Base-by-base conservation (phyloP, 2,329 filamentous ascomycete species). In the Aspergillus sp. region DNA sequence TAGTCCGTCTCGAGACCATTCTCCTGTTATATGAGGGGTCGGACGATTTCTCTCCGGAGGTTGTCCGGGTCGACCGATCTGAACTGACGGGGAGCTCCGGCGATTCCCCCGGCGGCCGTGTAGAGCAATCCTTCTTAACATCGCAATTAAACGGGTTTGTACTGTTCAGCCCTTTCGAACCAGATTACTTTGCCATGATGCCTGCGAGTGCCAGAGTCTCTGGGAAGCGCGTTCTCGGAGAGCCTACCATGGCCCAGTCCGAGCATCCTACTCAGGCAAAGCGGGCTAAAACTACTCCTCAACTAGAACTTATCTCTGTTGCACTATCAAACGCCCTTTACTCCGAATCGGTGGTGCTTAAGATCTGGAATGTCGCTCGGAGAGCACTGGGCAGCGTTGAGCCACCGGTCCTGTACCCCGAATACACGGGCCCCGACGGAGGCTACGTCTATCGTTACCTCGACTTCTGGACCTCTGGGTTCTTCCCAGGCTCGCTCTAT, bases 401-500 rank as follows among this genome's bases (percentile, higher is more conserved):
- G 35, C 62, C 8, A 12, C 55, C 2, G 4, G 33, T 47, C 7
- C 35, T 64, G 2, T 62, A 61, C 27, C 63, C 63, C 3, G 62
- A 65, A 51, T 63, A 66, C 44, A 62, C 59, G 15, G 55, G 59
- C 9, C 9, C 56, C 37, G 58, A 54, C 35, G 50, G 46, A 3
- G n/a, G 7, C 17, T 81, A 80, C 56, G 70, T 75, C 17, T 75
- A 79, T 54, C 68, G 76, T 12, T 68, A 73, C 27, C 65, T 73
- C 0, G 70, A 75, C 9, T 80, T 80, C 56, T 82, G 79, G 79
- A 81, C 78, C 0, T 79, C 74, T 2, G 79, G 79, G 0, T 81
- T 81, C 69, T 81, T 81, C 54, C 79, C 78, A 0, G 79, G 79
- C 0, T 72, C 70, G 3, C 59, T 81, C 2, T 79, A 80, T 54